Evolutionary conservation across 176 grass and related monocot genomes (phyloP).

Genomic region (Avena insularis): DNA sequence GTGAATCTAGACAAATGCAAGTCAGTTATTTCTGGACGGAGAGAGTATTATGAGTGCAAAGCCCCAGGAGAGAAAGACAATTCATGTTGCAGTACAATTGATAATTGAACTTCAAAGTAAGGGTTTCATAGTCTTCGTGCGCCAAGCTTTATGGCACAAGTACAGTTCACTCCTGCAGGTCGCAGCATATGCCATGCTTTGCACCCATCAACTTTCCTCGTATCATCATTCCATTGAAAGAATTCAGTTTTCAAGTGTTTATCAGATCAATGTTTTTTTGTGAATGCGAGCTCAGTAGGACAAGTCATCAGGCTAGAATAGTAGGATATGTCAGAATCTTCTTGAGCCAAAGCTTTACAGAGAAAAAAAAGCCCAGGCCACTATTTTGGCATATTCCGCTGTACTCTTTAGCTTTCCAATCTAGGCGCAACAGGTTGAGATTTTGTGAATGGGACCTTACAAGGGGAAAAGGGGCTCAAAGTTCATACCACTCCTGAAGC

Average conservation of each 20-base stretch:
- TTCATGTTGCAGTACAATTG: slow-evolving; percentile 24
- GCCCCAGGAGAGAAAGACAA: neutral
- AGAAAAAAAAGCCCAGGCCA: slow-evolving; percentile 26
- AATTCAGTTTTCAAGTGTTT: slow-evolving; percentile 18
- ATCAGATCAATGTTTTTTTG: slow-evolving; percentile 22
- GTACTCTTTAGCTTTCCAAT: slow-evolving; percentile 34
- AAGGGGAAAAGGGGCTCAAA: slow-evolving; percentile 26
- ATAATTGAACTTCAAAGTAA: slow-evolving; percentile 23
- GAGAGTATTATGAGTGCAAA: neutral
- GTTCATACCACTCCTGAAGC: slow-evolving; percentile 27
- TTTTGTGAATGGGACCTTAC: slow-evolving; percentile 42
- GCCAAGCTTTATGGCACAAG: slow-evolving; percentile 18
- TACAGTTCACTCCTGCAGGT: slow-evolving; percentile 1
- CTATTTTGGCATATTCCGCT: slow-evolving; percentile 53
- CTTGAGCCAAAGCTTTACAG: slow-evolving; percentile 34
- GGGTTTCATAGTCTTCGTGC: slow-evolving; percentile 12
- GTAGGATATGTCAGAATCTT: slow-evolving; percentile 43
- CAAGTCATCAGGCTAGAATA: slow-evolving; percentile 34
- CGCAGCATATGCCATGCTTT: slow-evolving; percentile 44
- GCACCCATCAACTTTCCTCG: slow-evolving; percentile 28
- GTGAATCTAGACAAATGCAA: too few species aligned
- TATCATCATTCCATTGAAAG: slow-evolving; percentile 15
- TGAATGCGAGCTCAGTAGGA: slow-evolving; percentile 39
- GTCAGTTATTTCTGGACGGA: too few species aligned
- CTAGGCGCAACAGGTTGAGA: slow-evolving; percentile 30